These are phyloP conservation scores for Xerocomus amazonicus DNA, from an alignment of 1,284 basidiomycete genomes.

Conservation along the genomic window DNA sequence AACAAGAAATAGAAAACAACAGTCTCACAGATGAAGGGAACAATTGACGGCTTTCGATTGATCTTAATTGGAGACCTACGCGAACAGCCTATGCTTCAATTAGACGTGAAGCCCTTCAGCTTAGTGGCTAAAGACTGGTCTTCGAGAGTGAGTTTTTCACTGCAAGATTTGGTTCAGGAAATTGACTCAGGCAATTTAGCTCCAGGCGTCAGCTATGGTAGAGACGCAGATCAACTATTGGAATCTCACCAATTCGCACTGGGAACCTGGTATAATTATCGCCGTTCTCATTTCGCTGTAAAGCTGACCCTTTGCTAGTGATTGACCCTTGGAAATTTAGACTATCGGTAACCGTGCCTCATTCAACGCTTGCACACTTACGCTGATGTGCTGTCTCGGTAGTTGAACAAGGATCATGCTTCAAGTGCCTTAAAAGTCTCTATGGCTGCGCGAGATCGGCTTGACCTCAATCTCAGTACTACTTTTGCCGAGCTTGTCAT, in stretches of 20 bases:
- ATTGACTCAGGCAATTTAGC: constrained; percentile 40
- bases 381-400: constrained; percentile 7
- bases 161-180: background rate
- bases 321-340: constrained; percentile 97
- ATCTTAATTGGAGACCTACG: constrained; percentile 94
- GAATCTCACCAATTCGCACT: constrained; percentile 97
- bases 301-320: constrained; percentile 43
- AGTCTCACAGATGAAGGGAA: constrained; percentile 64
- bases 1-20: constrained; percentile 1
- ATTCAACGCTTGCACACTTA: background rate
- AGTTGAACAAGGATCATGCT: constrained; percentile 55
- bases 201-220: constrained; percentile 79
- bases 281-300: background rate
- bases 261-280: constrained; percentile 81
- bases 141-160: constrained; percentile 60
- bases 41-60: constrained; percentile 88
- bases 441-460: constrained; percentile 76
- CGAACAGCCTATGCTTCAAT: constrained; percentile 91
- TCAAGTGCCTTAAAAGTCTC: constrained; percentile 58
- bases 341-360: constrained; percentile 49
- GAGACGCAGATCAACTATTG: constrained; percentile 89
- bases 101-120: constrained; percentile 85
- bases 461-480: constrained; percentile 91
- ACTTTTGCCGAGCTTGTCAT: constrained; percentile 87
- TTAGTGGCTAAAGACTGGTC: constrained; percentile 92